These are phyloP conservation scores for Cercophora sp. DNA, from an alignment of 495 filamentous ascomycete species.

Conservation along the genomic window DNA sequence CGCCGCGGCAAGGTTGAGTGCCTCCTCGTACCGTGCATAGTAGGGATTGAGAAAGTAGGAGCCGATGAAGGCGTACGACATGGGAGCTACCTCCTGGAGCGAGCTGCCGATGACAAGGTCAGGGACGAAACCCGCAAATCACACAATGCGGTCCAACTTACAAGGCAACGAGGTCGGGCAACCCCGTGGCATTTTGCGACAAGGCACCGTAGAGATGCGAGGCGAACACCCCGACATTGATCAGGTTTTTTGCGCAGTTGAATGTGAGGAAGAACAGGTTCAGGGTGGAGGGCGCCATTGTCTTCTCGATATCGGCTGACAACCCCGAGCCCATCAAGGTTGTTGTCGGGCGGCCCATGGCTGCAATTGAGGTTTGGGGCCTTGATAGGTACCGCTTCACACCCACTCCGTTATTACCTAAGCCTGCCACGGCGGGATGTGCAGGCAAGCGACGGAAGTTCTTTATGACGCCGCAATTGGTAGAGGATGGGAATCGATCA, in stretches of 20 bases:
- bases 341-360: constrained; percentile 12
- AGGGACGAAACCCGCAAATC: not conserved
- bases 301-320: not conserved
- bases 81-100: constrained; percentile 86
- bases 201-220: constrained; percentile 69
- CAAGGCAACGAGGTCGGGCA: constrained; percentile 68
- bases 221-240: constrained; percentile 62
- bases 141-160: constrained; percentile 21
- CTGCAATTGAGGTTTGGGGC: constrained; percentile 3
- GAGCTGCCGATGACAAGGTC: constrained; percentile 39
- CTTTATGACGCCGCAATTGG: too few relatives aligned
- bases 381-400: too few relatives aligned
- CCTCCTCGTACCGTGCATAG: constrained; percentile 60
- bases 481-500: too few relatives aligned
- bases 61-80: constrained; percentile 81
- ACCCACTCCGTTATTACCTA: too few relatives aligned
- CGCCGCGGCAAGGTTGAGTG: constrained; percentile 63
- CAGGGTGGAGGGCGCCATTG: constrained; percentile 33
- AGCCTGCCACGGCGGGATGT: too few relatives aligned
- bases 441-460: too few relatives aligned
- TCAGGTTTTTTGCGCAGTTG: constrained; percentile 73
- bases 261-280: constrained; percentile 78
- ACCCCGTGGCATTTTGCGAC: constrained; percentile 39
- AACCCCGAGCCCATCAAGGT: not conserved
- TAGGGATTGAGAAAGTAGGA: constrained; percentile 74